Base-by-base conservation (phyloP, 2,329 filamentous ascomycete genomes). In the Neonectria punicea region DNA sequence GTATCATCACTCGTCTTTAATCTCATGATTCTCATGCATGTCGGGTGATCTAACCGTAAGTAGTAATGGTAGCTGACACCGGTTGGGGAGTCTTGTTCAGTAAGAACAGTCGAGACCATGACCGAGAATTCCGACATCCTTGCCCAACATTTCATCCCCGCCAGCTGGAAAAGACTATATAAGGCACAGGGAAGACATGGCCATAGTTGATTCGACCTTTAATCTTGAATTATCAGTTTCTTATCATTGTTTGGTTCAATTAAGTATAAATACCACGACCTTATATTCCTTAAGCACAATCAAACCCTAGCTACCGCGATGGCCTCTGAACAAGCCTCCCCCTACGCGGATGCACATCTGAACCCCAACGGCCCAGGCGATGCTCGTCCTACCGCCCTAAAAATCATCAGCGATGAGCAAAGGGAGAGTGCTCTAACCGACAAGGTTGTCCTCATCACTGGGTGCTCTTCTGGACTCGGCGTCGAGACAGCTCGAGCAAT, bases 401-500 rank as follows among this genome's bases (percentile, higher is more conserved):
- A 25, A 6, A 6, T 25, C 25, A 25, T 25, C 5, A 25, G 25
- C 25, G 25, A 25, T 6, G 25, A 25, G 25, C 25, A 25, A 11
- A 70, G 71, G 43, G 66, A 75, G 8, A 76, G 76, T 50, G 79
- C 74, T 20, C 75, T 80, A 32, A 56, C 63, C 1, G 78, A 73
- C 51, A 81, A 81, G 65, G 78, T 80, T 14, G 73, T 81, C 8
- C 64, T 85, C 18, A 79, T 85, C 60, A 85, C 83, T 1, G 83
- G 83, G 5, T 74, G 72, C 4, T 79, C 80, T 20, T 77, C 81
- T 16, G 83, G 83, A 0, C 72, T 85, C 14, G 83, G 83, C 2
- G 68, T 82, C 22, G 82, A 84, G 63, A 84, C 82, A 2, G 79
- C 77, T 2, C 76, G 77, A 13, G 83, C 83, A 2, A 75, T 87